Conservation (phyloP, 192 early-diverging fungal species). For the Backusella sp. region DNA sequence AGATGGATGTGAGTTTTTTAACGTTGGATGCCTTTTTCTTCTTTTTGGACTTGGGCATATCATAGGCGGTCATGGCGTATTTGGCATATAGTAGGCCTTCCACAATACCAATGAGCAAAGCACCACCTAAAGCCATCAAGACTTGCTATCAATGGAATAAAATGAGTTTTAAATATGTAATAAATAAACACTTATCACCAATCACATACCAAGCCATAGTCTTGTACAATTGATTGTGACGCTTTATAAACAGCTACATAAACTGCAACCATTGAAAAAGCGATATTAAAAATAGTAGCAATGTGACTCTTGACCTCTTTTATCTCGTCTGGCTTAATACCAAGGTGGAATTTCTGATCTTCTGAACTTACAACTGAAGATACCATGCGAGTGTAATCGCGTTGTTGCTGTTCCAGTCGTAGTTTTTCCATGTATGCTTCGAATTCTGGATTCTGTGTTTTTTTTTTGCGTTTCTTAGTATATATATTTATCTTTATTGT, state of each 20-base stretch:
- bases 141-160: slow-evolving; percentile 14
- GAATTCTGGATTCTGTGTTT: slow-evolving; percentile 22
- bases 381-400: slow-evolving; percentile 18
- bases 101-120: slow-evolving; percentile 22
- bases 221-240: slow-evolving; percentile 11
- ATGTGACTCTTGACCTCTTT: slow-evolving; percentile 22
- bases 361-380: slow-evolving; percentile 15
- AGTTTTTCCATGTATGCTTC: slow-evolving; percentile 25
- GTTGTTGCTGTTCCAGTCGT: slow-evolving; percentile 11
- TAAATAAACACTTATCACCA: not conserved
- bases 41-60: not conserved
- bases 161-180: too few species aligned
- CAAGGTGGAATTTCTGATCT: slow-evolving; percentile 12
- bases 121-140: slow-evolving; percentile 19
- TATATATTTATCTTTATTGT: not conserved
- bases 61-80: not conserved
- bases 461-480: not conserved
- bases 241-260: slow-evolving; percentile 23
- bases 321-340: slow-evolving; percentile 9
- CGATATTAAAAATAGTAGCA: slow-evolving; percentile 26
- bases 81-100: slow-evolving; percentile 22
- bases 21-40: not conserved
- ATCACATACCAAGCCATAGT: slow-evolving; percentile 24
- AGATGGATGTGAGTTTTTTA: not conserved
- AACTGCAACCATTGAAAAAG: slow-evolving; percentile 28